Evolutionary conservation across 1,284 basidiomycete genomes (phyloP).

Genomic region (Sphagnurus paluster): DNA sequence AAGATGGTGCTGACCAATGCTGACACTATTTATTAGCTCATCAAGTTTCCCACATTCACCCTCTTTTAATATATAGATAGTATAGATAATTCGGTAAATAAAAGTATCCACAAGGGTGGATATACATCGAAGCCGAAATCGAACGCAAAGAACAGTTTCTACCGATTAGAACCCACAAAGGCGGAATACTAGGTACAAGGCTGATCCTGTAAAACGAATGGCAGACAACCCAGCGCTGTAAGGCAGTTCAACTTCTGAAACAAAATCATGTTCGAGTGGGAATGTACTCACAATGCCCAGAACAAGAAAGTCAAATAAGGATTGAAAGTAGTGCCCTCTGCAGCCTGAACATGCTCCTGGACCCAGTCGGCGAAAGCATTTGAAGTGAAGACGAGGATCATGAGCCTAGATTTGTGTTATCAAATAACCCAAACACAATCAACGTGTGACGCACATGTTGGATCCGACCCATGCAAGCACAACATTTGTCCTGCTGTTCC

Average conservation of each 20-base stretch:
- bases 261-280: too few species aligned
- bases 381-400: slow-evolving; percentile 85
- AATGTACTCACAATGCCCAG: slow-evolving; percentile 66
- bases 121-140: neutral
- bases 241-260: slow-evolving; percentile 8
- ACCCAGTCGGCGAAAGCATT: slow-evolving; percentile 70
- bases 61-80: too few species aligned
- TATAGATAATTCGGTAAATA: too few species aligned
- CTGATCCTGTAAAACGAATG: slow-evolving; percentile 77
- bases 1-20: too few species aligned
- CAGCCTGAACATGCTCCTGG: slow-evolving; percentile 46
- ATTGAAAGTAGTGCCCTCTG: slow-evolving; percentile 65
- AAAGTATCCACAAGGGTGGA: too few species aligned
- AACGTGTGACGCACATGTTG: slow-evolving; percentile 61
- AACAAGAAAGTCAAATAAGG: slow-evolving; percentile 86
- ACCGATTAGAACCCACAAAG: slow-evolving; percentile 52
- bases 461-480: slow-evolving; percentile 84
- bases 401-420: slow-evolving; percentile 41
- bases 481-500: slow-evolving; percentile 82
- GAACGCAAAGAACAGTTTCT: too few species aligned
- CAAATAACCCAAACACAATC: slow-evolving; percentile 4
- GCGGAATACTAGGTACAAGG: slow-evolving; percentile 76
- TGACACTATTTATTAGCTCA: neutral
- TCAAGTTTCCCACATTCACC: too few species aligned
- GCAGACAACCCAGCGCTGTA: slow-evolving; percentile 74